These are phyloP conservation scores for Pythium oligandrum DNA, from an alignment of 352 stramenopile species.

Conservation along the genomic window DNA sequence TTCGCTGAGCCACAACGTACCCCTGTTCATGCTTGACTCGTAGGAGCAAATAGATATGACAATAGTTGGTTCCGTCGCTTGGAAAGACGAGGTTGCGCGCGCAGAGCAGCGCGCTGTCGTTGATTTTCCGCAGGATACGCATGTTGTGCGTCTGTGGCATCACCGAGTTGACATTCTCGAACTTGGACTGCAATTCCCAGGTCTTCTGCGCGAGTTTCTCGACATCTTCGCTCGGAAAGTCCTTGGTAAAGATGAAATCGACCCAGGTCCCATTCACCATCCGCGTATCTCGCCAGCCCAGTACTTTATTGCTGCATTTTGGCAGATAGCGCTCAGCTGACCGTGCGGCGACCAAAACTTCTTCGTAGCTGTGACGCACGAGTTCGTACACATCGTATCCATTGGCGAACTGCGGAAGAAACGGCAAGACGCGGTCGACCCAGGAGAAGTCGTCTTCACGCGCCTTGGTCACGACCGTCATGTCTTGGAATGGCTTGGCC, in stretches of 20 bases:
- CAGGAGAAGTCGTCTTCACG: conserved; percentile 14
- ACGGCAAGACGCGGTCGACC: conserved; percentile 5
- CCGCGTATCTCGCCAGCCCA: conserved; percentile 16
- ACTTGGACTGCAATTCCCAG: conserved; percentile 16
- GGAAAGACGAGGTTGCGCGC: conserved; percentile 22
- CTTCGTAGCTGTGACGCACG: conserved; percentile 6
- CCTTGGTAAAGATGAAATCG: conserved; percentile 18
- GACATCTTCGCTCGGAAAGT: conserved; percentile 11
- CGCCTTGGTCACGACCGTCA: background rate
- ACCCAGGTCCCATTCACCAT: conserved; percentile 15
- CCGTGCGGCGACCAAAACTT: conserved; percentile 6
- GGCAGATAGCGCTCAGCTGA: conserved; percentile 4
- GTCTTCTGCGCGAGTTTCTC: conserved; percentile 10
- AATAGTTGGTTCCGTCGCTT: conserved; percentile 17
- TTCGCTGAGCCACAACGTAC: conserved; percentile 19
- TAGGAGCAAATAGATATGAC: conserved; percentile 22
- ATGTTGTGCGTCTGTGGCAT: conserved; percentile 21
- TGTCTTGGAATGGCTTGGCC: no score
- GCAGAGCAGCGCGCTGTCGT: conserved; percentile 19
- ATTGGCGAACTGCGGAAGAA: conserved; percentile 16
- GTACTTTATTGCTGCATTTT: conserved; percentile 6
- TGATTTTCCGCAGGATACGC: conserved; percentile 15
- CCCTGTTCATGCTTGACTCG: conserved; percentile 13
- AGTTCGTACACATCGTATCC: conserved; percentile 13
- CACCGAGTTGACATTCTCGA: conserved; percentile 13